Conservation (phyloP, 352 stramenopile genomes). For the Pythium coloratum region DNA sequence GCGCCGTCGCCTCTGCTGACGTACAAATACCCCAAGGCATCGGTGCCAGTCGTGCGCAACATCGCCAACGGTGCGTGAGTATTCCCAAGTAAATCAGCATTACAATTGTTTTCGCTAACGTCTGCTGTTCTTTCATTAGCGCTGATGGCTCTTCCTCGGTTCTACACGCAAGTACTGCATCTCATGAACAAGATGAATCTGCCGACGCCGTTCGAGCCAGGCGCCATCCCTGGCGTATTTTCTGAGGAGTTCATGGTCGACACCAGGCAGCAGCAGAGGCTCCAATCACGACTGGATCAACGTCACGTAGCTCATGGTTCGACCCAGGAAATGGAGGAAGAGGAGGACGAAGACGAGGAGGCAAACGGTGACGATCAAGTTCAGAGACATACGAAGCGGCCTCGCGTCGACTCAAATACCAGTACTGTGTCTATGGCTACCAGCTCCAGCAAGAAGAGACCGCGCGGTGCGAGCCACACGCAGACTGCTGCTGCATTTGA, state of each 20-base stretch:
- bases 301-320: background rate
- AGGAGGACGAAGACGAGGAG: conserved; percentile 14
- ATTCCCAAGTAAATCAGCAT: background rate
- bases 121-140: conserved; percentile 35
- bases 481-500: conserved; percentile 1
- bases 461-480: background rate
- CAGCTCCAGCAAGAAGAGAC: background rate
- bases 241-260: conserved; percentile 25
- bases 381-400: conserved; percentile 4
- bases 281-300: background rate
- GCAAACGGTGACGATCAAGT: background rate
- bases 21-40: conserved; percentile 88
- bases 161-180: conserved; percentile 91
- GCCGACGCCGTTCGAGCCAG: conserved; percentile 70
- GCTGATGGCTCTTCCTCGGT: conserved; percentile 80
- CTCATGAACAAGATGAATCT: conserved; percentile 94
- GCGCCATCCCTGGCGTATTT: conserved; percentile 71
- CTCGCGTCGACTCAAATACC: background rate
- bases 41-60: conserved; percentile 75
- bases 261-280: background rate
- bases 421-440: background rate
- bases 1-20: conserved; percentile 77
- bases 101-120: background rate
- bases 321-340: conserved; percentile 10
- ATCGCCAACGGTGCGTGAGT: conserved; percentile 75